Base-by-base conservation (phyloP, 257 asterid genomes). In the Ophiorrhiza pumila region DNA sequence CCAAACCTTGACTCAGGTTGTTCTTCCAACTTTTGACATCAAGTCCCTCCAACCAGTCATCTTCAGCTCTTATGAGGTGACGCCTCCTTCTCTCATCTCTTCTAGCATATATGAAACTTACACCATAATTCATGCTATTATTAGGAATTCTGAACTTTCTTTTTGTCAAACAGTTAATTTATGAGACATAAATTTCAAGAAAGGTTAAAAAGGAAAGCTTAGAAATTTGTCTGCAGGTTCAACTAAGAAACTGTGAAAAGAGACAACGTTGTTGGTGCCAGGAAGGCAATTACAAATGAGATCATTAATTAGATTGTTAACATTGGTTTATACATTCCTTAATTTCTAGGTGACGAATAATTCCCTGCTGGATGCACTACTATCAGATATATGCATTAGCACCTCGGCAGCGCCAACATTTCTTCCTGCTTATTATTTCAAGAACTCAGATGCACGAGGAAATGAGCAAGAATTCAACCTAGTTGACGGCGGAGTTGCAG, bases 401-500 rank as follows among this genome's bases (percentile, higher is more conserved):
- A 89, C 96, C 43, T 81, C 89, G 0, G 93, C 93, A 22, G 93
- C 93, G 8, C 96, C 93, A 1, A 80, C 88, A 0, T 61, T 31
- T 57, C 59, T 89, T 63, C 96, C 96, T 20, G 80, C 93, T 25
- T 47, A 89, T 57, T 75, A 76, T 69, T 89, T 89, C 55, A 83
- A 79, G 71, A 87, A 75, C 80, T 22, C 69, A 5, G 77, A 82
- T 74, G 77, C 74, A 39, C 37, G 78, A 25, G 86, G 84, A 20
- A 17, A 58, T 1, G 73, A 69, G 12, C 31, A 39, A 1, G 73
- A 84, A 56, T 89, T 81, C 82, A 80, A 87, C 81, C 90, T 87
- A 53, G 50, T 89, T 8, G 96, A 89, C 63, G 96, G 96, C 8
- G 93, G 93, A 10, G 74, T 87, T 12, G 87, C 78, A 7, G 93